Evolutionary conservation across 495 filamentous ascomycete genomes (phyloP), one percentile per base, ranked within the genome.

Genomic region (Neurospora africana): DNA sequence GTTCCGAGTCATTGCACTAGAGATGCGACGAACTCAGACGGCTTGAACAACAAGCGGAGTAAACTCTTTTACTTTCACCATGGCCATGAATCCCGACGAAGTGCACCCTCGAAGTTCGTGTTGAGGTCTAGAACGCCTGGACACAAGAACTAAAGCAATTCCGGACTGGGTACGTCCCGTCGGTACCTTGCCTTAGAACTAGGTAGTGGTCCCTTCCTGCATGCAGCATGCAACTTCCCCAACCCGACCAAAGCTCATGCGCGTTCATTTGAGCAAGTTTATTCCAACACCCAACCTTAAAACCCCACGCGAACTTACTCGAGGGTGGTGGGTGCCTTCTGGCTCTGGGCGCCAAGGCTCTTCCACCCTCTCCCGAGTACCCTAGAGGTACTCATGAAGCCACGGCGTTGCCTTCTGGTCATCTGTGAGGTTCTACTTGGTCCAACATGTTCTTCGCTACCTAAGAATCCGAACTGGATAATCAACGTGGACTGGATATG

Each of bases 211-310:
- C 53, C 53, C 53, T 65, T 30, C 53, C 53, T 17, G 27, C 53
- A 65, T 65, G 27, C 53, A 30, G 21, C 13, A 61, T 61, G 53
- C 53, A 61, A 33, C 15, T 61, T 19, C 53, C 53, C 53, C 53
- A 72, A n/a, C 58, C 70, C 53, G 33, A 33, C 33, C 9, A 35
- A 65, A 37, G 11, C 21, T 8, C 21, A 38, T 21, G 41, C 68
- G 72, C 69, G 72, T 53, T 53, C 72, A 71, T 73, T 73, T 73
- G 72, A 73, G 72, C 72, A 73, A 70, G 47, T 71, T 73, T 33
- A 36, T 58, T 36, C 67, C 40, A 33, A 38, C 41, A 19, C 53
- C 53, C 19, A 11, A 61, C 27, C 41, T n/a, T 44, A 2, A 30
- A 61, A 61, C 5, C 53, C 53, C 27, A 19, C 27, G 3, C 19